Percentiles rank a stretch among this genome's conserved stretches.
Conservation (phyloP, 2,329 filamentous ascomycete genomes). For the Verticillium alfalfae region DNA sequence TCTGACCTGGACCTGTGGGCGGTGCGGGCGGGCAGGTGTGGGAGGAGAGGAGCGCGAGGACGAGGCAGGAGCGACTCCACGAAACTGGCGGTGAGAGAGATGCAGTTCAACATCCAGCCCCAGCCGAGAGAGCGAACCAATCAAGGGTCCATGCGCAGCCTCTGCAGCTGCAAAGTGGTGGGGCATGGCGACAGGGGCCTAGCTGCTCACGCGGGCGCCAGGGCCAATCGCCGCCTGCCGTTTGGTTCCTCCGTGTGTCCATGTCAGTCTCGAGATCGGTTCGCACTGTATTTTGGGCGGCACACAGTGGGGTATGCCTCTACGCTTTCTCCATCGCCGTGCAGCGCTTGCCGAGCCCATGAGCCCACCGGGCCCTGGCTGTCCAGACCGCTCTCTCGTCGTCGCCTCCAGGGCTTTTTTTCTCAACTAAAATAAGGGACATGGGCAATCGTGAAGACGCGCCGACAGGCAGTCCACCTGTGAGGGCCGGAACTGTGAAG, state of each 20-base stretch:
- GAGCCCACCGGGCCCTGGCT: not conserved
- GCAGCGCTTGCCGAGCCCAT: not conserved
- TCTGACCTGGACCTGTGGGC: not conserved
- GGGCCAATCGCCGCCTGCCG: conserved; percentile 12
- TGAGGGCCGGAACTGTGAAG: not conserved
- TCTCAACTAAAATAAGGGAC: not conserved
- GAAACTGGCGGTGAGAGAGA: conserved; percentile 25
- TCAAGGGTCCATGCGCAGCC: conserved; percentile 11
- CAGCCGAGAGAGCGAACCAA: conserved; percentile 16
- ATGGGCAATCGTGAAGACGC: not conserved
- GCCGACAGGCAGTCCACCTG: not conserved
- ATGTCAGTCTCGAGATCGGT: not conserved
- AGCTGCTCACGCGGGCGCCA: conserved; percentile 9
- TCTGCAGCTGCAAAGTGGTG: conserved; percentile 14
- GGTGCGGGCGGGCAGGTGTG: conserved; percentile 6
- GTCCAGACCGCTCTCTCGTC: not conserved
- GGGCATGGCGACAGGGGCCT: conserved; percentile 10
- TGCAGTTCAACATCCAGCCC: conserved; percentile 19
- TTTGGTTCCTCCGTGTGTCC: conserved; percentile 5
- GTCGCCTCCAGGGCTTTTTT: not conserved
- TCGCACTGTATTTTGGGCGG: conserved; percentile 10
- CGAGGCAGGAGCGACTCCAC: conserved; percentile 12
- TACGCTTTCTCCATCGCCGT: not conserved
- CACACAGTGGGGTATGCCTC: not conserved
- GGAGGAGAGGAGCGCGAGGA: conserved; percentile 6